These are phyloP conservation scores for Zoysia japonica DNA, from an alignment of 176 grass and related monocot species.

Conservation along the genomic window DNA sequence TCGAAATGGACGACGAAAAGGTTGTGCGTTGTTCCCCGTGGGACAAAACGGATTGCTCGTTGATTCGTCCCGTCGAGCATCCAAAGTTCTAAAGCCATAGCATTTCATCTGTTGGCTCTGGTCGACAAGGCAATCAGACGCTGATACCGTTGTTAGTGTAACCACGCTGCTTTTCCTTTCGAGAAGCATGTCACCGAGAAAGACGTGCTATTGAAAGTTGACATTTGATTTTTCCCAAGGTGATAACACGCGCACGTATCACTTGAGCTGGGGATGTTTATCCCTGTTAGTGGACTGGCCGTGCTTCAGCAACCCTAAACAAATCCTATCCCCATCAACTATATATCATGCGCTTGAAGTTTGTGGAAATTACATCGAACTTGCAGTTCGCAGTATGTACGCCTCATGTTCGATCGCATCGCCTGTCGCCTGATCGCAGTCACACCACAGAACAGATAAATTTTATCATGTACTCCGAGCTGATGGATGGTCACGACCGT, in stretches of 20 bases:
- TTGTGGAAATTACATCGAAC: background rate
- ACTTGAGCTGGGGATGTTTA: background rate
- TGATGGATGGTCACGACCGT: background rate
- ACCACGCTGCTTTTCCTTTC: background rate
- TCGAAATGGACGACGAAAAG: background rate
- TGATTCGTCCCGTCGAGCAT: background rate
- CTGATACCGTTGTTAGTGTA: background rate
- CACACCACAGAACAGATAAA: background rate
- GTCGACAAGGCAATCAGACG: background rate
- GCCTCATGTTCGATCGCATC: too few species aligned
- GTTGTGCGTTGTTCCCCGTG: background rate
- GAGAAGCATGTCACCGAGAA: background rate
- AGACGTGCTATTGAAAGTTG: background rate
- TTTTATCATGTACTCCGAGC: background rate
- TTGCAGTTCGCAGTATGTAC: background rate
- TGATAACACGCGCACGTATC: background rate
- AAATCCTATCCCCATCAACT: background rate
- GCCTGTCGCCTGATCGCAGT: background rate
- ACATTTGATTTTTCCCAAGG: background rate
- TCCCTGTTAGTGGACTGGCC: background rate
- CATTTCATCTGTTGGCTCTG: background rate
- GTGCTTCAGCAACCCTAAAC: conserved; percentile 9
- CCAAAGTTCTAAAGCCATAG: background rate
- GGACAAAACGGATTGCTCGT: background rate
- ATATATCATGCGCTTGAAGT: background rate